These are phyloP conservation scores for Dissophora ornata DNA, from an alignment of 192 early-diverging fungal genomes.

Conservation along the genomic window DNA sequence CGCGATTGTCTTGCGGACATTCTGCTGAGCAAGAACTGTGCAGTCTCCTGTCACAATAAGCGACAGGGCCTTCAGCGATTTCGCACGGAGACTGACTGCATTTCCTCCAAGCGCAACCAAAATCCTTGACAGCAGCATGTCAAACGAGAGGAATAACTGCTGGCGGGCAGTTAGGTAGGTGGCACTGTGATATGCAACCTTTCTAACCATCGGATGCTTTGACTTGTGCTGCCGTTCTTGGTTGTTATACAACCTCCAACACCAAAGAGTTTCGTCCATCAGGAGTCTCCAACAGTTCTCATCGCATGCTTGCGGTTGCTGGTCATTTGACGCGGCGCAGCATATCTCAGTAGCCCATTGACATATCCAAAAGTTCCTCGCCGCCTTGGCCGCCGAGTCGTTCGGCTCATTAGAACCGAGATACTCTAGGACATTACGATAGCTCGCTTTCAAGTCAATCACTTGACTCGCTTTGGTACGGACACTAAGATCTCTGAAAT, in stretches of 20 bases:
- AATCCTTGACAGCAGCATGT: conserved; percentile 74
- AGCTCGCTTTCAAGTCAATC: conserved; percentile 24
- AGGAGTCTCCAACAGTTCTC: conserved; percentile 24
- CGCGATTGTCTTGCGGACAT: conserved; percentile 77
- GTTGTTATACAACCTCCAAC: conserved; percentile 9
- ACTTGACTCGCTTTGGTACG: conserved; percentile 19
- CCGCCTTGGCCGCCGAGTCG: conserved; percentile 16
- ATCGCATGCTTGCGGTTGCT: not conserved
- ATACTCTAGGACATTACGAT: conserved; percentile 21
- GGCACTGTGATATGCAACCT: conserved; percentile 31
- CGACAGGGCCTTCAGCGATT: conserved; percentile 83
- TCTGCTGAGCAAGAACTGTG: conserved; percentile 63
- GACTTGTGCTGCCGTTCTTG: conserved; percentile 2
- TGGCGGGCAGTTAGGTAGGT: conserved; percentile 59
- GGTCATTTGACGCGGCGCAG: conserved; percentile 1
- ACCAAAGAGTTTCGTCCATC: not conserved
- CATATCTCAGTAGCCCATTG: conserved; percentile 26
- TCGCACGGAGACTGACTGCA: conserved; percentile 77
- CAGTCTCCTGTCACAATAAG: conserved; percentile 78
- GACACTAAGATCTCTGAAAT: conserved; percentile 18
- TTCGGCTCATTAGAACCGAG: conserved; percentile 17
- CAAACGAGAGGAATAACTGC: conserved; percentile 75
- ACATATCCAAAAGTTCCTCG: conserved; percentile 36
- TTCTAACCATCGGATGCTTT: not conserved
- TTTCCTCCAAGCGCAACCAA: conserved; percentile 71